Evolutionary conservation across 2,329 filamentous ascomycete genomes (phyloP).

Genomic region (Zymoseptoria brevis): DNA sequence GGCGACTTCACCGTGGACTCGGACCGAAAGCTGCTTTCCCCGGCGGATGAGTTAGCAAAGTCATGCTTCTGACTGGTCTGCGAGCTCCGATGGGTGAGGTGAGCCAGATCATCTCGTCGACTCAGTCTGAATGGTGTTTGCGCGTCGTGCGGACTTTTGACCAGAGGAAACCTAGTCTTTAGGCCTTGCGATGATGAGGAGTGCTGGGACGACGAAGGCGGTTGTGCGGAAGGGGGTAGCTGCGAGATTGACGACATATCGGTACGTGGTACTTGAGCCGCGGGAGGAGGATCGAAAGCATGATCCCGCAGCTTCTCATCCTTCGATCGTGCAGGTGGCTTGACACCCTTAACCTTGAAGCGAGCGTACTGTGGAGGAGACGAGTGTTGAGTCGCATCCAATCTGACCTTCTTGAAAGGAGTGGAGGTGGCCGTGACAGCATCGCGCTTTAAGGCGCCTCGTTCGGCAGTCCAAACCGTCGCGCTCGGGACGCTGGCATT

Average conservation of each 20-base stretch:
- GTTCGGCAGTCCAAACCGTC: constrained; percentile 3
- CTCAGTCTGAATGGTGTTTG: constrained; percentile 57
- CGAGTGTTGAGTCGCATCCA: constrained; percentile 3
- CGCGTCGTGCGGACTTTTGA: constrained; percentile 66
- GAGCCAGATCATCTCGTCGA: constrained; percentile 44
- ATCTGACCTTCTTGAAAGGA: constrained; percentile 19
- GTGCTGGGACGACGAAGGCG: constrained; percentile 21
- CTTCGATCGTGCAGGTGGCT: constrained; percentile 2
- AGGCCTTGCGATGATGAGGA: constrained; percentile 35
- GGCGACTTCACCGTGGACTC: constrained; percentile 2
- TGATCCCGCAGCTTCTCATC: constrained; percentile 5
- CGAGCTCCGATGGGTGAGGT: constrained; percentile 9
- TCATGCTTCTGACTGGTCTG: constrained; percentile 5
- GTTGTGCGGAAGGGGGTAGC: constrained; percentile 13
- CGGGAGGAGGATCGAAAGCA: constrained; percentile 8
- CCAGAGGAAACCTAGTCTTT: constrained; percentile 60
- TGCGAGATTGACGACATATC: not conserved
- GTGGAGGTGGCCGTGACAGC: constrained; percentile 7
- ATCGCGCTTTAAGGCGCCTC: constrained; percentile 15
- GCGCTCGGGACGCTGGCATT: constrained; percentile 4
- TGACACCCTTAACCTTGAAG: constrained; percentile 22
- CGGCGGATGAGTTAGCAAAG: not conserved
- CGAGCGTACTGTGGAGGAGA: constrained; percentile 13
- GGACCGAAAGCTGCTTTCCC: not conserved
- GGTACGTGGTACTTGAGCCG: constrained; percentile 11